Evolutionary conservation across 2,329 filamentous ascomycete species (phyloP).

Genomic region (Metarhizium album): DNA sequence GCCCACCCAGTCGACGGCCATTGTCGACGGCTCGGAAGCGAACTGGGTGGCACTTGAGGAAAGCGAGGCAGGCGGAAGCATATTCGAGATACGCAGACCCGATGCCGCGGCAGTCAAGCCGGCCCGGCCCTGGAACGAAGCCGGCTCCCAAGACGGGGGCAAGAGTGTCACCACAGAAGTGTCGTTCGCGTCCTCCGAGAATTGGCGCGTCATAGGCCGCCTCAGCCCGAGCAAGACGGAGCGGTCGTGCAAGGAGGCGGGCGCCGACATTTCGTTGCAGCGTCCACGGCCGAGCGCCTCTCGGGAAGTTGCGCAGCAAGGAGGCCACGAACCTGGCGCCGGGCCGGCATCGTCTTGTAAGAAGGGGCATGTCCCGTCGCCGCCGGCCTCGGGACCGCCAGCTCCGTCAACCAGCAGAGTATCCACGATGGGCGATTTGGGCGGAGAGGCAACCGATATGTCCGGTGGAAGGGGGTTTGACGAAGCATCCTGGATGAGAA

Average conservation of each 20-base stretch:
- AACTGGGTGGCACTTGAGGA: conserved; percentile 12
- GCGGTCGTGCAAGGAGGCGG: conserved; percentile 23
- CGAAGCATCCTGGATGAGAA: conserved; percentile 8
- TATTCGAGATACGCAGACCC: conserved; percentile 15
- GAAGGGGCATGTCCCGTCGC: conserved; percentile 7
- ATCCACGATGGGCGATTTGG: conserved; percentile 4
- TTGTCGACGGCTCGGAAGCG: conserved; percentile 6
- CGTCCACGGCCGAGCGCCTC: conserved; percentile 22
- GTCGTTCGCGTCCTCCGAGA: conserved; percentile 26
- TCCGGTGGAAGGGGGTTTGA: conserved; percentile 7
- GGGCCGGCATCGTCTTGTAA: conserved; percentile 9
- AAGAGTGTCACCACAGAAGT: conserved; percentile 17
- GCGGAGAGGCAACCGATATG: conserved; percentile 7
- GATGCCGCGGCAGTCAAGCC: conserved; percentile 5
- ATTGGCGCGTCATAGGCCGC: conserved; percentile 22
- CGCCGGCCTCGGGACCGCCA: conserved; percentile 2
- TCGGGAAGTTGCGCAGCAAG: conserved; percentile 8
- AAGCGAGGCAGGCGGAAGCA: conserved; percentile 15
- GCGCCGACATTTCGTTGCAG: conserved; percentile 26
- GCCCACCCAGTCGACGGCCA: conserved; percentile 4
- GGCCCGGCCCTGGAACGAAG: conserved; percentile 12
- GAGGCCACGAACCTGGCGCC: conserved; percentile 3
- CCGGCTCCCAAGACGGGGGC: conserved; percentile 11
- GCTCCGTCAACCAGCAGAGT: conserved; percentile 4
- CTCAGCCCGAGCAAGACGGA: conserved; percentile 16